A percentile compares a stretch with the other conserved stretches of the same genome.
Evolutionary conservation across 2,329 filamentous ascomycete species (phyloP).

Genomic region (Ophiostoma triangulosporum): DNA sequence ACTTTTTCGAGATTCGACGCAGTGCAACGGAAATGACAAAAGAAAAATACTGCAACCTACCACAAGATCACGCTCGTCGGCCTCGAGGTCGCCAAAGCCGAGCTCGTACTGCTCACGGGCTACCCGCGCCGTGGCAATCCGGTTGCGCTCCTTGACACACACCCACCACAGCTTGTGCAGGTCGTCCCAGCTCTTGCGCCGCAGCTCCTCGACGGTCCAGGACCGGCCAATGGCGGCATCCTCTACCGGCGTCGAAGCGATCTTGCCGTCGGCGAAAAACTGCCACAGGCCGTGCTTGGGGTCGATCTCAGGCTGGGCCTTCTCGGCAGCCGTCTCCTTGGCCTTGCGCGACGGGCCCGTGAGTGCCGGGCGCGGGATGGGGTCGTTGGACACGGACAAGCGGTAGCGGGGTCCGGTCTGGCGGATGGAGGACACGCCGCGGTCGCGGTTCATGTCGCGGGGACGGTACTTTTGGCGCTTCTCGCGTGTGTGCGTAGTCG

Average conservation of each 20-base stretch:
- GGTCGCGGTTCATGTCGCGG: constrained; percentile 64
- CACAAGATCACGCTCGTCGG: constrained; percentile 45
- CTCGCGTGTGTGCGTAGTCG: constrained; percentile 38
- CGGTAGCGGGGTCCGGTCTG: constrained; percentile 61
- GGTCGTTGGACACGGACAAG: constrained; percentile 58
- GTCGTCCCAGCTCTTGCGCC: constrained; percentile 86
- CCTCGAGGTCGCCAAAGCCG: constrained; percentile 61
- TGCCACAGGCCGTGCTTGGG: constrained; percentile 78
- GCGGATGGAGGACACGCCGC: constrained; percentile 71
- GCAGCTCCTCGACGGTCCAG: constrained; percentile 77
- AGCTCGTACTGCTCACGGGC: constrained; percentile 56
- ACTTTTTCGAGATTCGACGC: background rate
- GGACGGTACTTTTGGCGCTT: constrained; percentile 32
- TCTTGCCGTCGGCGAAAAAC: constrained; percentile 66
- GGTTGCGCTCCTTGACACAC: constrained; percentile 81
- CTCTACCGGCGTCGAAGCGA: constrained; percentile 57
- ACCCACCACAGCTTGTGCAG: constrained; percentile 89
- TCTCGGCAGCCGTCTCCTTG: background rate
- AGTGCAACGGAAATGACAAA: background rate
- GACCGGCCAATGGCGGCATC: constrained; percentile 60
- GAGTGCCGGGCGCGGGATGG: constrained; percentile 56
- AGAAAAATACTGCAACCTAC: constrained; percentile 41
- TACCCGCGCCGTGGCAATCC: constrained; percentile 61
- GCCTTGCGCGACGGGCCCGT: background rate
- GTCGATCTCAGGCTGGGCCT: constrained; percentile 42